A percentile compares a stretch with the other conserved stretches of the same genome.
These are phyloP conservation scores for Rhinocladiella mackenziei DNA, from an alignment of 2,329 filamentous ascomycete genomes.

Conservation along the genomic window DNA sequence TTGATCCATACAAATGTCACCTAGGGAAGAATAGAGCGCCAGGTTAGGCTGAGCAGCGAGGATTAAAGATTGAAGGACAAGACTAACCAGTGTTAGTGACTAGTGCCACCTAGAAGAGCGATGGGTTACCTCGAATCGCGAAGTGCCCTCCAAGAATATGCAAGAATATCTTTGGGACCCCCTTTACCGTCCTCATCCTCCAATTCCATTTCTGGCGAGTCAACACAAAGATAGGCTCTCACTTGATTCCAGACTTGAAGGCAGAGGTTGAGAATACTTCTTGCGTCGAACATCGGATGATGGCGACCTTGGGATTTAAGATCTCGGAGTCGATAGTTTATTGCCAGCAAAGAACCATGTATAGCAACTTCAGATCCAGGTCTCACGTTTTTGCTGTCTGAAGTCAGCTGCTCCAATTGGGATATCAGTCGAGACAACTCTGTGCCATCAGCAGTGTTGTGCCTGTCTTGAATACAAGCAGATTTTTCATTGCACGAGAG, in stretches of 20 bases:
- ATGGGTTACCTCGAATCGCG: slow-evolving; percentile 76
- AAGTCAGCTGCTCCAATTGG: slow-evolving; percentile 3
- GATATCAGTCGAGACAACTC: background rate
- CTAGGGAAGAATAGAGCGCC: slow-evolving; percentile 61
- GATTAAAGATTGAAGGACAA: slow-evolving; percentile 63
- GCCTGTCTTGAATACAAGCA: background rate
- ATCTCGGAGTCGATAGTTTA: slow-evolving; percentile 18
- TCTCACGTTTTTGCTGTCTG: slow-evolving; percentile 2
- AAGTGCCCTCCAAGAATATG: slow-evolving; percentile 91
- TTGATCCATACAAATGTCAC: slow-evolving; percentile 73
- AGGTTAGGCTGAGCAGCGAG: slow-evolving; percentile 43
- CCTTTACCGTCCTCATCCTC: slow-evolving; percentile 67
- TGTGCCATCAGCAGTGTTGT: background rate
- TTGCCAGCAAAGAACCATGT: slow-evolving; percentile 24
- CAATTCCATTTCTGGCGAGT: slow-evolving; percentile 79
- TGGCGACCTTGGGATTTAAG: slow-evolving; percentile 1
- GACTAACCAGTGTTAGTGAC: slow-evolving; percentile 49
- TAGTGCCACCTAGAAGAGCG: background rate
- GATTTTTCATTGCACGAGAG: background rate
- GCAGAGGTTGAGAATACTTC: slow-evolving; percentile 59
- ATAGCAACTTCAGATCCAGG: slow-evolving; percentile 19
- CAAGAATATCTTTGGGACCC: slow-evolving; percentile 79
- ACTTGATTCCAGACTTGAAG: slow-evolving; percentile 73
- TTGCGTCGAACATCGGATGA: slow-evolving; percentile 33
- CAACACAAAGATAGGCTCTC: slow-evolving; percentile 75